Percentiles rank a stretch among this genome's conserved stretches.
These are phyloP conservation scores for Fonsecaea nubica DNA, from an alignment of 2,329 filamentous ascomycete genomes.

Conservation along the genomic window DNA sequence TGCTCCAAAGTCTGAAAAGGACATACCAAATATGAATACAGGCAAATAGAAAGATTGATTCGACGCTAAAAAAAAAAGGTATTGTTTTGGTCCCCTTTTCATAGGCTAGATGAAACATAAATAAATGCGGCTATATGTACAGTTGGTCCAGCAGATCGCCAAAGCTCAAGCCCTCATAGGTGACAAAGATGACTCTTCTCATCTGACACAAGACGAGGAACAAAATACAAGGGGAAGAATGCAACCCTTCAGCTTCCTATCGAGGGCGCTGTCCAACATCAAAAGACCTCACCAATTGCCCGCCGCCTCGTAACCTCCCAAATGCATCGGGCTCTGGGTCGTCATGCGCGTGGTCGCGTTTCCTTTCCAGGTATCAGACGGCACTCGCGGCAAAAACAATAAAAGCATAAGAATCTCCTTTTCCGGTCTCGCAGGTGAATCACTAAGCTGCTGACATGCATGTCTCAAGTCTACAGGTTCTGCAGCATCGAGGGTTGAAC, in stretches of 20 bases:
- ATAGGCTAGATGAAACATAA: conserved; percentile 17
- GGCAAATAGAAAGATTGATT: not conserved
- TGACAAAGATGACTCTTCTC: not conserved
- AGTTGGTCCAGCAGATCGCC: conserved; percentile 33
- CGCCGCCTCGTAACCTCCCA: conserved; percentile 7
- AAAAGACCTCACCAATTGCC: conserved; percentile 7
- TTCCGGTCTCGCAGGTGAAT: conserved; percentile 24
- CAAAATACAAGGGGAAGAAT: conserved; percentile 14
- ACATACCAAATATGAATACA: not conserved
- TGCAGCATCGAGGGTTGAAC: conserved; percentile 41
- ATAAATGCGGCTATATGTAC: conserved; percentile 34
- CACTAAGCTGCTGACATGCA: conserved; percentile 30
- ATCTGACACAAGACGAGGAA: not conserved
- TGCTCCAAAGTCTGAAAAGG: no score
- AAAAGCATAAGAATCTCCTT: conserved; percentile 24
- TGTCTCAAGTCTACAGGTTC: conserved; percentile 32
- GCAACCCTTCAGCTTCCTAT: not conserved
- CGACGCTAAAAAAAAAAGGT: conserved; percentile 4
- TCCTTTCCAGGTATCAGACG: conserved; percentile 15
- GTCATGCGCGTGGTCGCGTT: conserved; percentile 19
- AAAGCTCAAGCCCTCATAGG: conserved; percentile 13
- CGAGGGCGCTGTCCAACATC: conserved; percentile 1
- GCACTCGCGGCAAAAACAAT: conserved; percentile 1
- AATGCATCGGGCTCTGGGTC: conserved; percentile 25
- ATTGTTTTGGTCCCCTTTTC: conserved; percentile 14